Evolutionary conservation across 129 eudicot species (phyloP), one percentile per base, ranked within the genome.

Genomic region (Escallonia herrerae): DNA sequence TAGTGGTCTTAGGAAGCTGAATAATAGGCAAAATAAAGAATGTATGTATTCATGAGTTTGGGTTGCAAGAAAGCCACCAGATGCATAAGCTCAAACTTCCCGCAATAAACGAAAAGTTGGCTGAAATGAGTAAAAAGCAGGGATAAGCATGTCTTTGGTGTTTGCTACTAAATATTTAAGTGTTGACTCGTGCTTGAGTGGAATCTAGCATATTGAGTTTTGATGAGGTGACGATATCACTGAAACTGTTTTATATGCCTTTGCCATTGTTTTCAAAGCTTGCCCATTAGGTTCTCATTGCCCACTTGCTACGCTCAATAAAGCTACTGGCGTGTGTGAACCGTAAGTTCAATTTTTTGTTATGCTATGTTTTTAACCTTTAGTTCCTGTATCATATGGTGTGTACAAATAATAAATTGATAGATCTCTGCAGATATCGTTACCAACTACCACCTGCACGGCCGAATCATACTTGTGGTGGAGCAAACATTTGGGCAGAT

Each of bases 251-350:
- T 39, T 43, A 50, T 48, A 14, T 33, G 3, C 60, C 22, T 43
- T 71, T 69, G 66, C 13, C 13, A 3, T 59, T 74, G 72, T 63
- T 71, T 44, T 67, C 77, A 72, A 63, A 93, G 99, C 99, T 42
- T 93, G 99, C 72, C 99, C 99, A 9, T 72, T 93, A 74, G 99
- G 99, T 45, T 78, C 99, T 57, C 83, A 93, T 64, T 93, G 99
- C 79, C 96, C 99, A 9, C 72, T 75, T 71, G 89, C 98, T 40
- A 79, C 79, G 8, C 86, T 85, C 51, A 77, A 93, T 62, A 72
- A 41, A 42, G 63, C 56, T 64, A 85, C 76, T 12, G 96, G 96
- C 69, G 44, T 72, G 15, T 93, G 99, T 76, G 84, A 74, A 68
- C 99, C 99, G 99, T 89, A 84, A 83, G 99, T 81, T 61, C 40